Conservation (phyloP, 768 basidiomycete genomes). For the Gloeostereum incarnatum region DNA sequence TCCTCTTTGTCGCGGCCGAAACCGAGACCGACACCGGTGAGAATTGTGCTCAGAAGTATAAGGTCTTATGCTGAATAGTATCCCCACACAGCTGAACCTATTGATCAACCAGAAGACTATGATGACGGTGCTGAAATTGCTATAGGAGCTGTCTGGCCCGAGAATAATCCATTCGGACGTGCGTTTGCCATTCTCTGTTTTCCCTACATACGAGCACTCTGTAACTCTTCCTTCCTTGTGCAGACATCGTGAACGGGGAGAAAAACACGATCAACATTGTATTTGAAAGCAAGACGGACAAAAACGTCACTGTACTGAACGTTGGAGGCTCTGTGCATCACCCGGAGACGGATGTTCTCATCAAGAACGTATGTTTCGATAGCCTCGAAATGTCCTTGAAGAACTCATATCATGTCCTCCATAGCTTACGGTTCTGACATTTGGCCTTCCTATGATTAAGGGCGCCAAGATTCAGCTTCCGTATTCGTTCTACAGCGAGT, state of each 20-base stretch:
- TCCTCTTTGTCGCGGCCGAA: conserved; percentile 18
- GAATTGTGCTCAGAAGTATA: too few relatives aligned
- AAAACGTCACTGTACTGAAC: conserved; percentile 58
- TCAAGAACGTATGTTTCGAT: conserved; percentile 59
- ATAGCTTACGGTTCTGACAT: conserved; percentile 52
- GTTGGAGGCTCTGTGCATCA: conserved; percentile 63
- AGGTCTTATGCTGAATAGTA: too few relatives aligned
- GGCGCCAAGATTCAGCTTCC: conserved; percentile 57
- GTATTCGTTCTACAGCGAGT: conserved; percentile 79
- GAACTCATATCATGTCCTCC: conserved; percentile 3
- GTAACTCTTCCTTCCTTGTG: conserved; percentile 8
- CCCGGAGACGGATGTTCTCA: conserved; percentile 47
- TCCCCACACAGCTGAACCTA: too few relatives aligned
- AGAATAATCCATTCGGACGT: conserved; percentile 73
- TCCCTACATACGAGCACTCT: conserved; percentile 7
- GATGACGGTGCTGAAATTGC: conserved; percentile 43
- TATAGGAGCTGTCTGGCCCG: conserved; percentile 55
- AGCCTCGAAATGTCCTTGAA: background rate
- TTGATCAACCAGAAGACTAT: too few relatives aligned
- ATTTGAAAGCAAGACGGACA: conserved; percentile 70
- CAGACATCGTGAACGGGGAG: conserved; percentile 84
- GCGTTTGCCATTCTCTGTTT: conserved; percentile 19
- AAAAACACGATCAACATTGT: conserved; percentile 58
- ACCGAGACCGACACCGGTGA: too few relatives aligned
- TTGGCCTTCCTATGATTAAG: conserved; percentile 41